Conservation (phyloP, 2,329 filamentous ascomycete genomes). For the Fusarium verrucosum region DNA sequence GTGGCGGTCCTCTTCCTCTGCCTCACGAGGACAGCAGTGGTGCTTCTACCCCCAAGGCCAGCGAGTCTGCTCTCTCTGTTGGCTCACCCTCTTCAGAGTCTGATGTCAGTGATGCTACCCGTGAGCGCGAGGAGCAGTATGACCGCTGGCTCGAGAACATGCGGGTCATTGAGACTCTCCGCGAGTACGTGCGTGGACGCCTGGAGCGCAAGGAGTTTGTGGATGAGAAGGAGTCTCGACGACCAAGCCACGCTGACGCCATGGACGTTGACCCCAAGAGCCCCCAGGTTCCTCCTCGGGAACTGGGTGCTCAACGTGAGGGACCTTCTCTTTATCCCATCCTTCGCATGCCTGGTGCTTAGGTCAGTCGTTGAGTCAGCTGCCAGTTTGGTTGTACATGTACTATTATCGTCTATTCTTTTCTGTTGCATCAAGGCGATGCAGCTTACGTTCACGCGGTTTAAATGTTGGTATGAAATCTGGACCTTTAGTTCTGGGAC, state of each 20-base stretch:
- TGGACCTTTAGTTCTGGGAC: too few species aligned
- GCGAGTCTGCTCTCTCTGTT: slow-evolving; percentile 56
- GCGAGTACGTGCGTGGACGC: slow-evolving; percentile 65
- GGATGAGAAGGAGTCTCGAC: slow-evolving; percentile 36
- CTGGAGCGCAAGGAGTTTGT: slow-evolving; percentile 67
- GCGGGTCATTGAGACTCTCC: slow-evolving; percentile 69
- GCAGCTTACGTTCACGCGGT: slow-evolving; percentile 2
- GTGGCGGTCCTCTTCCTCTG: slow-evolving; percentile 54
- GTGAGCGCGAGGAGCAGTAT: slow-evolving; percentile 69
- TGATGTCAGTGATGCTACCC: slow-evolving; percentile 60
- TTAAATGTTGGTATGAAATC: not conserved
- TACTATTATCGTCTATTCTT: slow-evolving; percentile 31
- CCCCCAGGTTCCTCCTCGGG: slow-evolving; percentile 40
- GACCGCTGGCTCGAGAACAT: slow-evolving; percentile 74
- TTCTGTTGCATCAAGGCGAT: not conserved
- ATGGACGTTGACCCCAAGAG: slow-evolving; percentile 53
- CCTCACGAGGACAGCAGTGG: slow-evolving; percentile 51
- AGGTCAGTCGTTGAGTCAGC: slow-evolving; percentile 11
- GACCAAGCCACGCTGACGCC: slow-evolving; percentile 42
- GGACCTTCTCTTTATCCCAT: slow-evolving; percentile 53
- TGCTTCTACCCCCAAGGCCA: slow-evolving; percentile 56
- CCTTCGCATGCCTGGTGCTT: slow-evolving; percentile 52
- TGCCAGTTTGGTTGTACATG: slow-evolving; percentile 36
- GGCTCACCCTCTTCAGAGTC: slow-evolving; percentile 66
- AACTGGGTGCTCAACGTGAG: slow-evolving; percentile 43